Percentiles rank a stretch among this genome's conserved stretches.
These are phyloP conservation scores for Takashimella tepidaria DNA, from an alignment of 1,284 basidiomycete species.

Conservation along the genomic window DNA sequence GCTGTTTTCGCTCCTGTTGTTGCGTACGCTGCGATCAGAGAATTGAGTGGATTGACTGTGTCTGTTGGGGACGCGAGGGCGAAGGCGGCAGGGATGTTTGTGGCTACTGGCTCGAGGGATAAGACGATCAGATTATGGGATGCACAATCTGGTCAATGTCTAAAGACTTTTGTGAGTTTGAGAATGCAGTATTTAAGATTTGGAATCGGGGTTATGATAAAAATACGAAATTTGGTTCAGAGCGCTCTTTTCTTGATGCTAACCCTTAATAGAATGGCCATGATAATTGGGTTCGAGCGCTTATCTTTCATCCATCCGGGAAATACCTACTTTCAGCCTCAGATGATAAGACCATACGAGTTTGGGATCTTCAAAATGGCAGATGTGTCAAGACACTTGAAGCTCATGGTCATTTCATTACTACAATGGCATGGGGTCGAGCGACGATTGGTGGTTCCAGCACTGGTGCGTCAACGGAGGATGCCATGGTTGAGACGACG, in stretches of 20 bases:
- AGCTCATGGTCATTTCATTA: conserved; percentile 79
- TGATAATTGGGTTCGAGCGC: conserved; percentile 77
- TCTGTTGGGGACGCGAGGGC: conserved; percentile 43
- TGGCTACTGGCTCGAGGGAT: conserved; percentile 78
- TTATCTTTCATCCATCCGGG: conserved; percentile 79
- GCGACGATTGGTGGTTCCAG: conserved; percentile 51
- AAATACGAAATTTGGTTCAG: not conserved
- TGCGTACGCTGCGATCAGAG: conserved; percentile 69
- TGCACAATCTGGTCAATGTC: conserved; percentile 64
- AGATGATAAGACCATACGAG: conserved; percentile 83
- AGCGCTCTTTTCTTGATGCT: not conserved
- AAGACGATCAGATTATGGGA: conserved; percentile 88
- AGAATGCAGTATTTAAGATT: too few relatives aligned
- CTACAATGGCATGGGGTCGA: conserved; percentile 74
- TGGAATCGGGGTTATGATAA: too few relatives aligned
- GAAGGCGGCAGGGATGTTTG: conserved; percentile 54
- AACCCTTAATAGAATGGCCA: conserved; percentile 57
- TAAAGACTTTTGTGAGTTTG: conserved; percentile 60
- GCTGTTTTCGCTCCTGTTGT: conserved; percentile 73
- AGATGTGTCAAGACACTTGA: conserved; percentile 80
- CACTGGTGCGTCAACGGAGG: conserved; percentile 35
- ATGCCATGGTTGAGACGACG: conserved; percentile 49
- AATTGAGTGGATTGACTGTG: conserved; percentile 67
- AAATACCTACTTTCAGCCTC: conserved; percentile 80
- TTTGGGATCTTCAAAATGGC: conserved; percentile 74